Evolutionary conservation across 2,329 filamentous ascomycete genomes (phyloP), one percentile per base, ranked within the genome.

Genomic region (Trichoderma cornu-damae): DNA sequence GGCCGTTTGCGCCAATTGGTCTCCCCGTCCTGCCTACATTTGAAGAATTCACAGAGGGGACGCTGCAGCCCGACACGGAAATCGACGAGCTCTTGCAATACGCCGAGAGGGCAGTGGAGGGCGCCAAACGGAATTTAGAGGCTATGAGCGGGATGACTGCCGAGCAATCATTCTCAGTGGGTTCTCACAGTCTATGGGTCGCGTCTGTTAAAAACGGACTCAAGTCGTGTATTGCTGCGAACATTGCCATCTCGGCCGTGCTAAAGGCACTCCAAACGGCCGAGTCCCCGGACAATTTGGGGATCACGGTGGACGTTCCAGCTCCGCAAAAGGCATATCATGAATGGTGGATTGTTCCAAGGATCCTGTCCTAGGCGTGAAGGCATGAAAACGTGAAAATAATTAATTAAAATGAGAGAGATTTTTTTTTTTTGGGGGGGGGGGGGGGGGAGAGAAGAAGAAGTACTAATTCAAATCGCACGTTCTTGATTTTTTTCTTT

Each of bases 1-100:
- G 88, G 65, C 89, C 90, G 0, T 96, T 95, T 66, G 76, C 86
- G 1, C 69, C 75, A 6, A 80, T 96, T 57, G 79, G 81, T 8
- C 77, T 89, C 2, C 88, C 90, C 0, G 80, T 84, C 59, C 76
- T 89, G 11, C 84, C 88, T 0, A 73, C 81, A 0, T 87, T 82
- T 61, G 81, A 83, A 6, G 81, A 85, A 12, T 90, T 88, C 60
- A 64, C 69, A 7, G 62, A 64, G 4, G 74, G 76, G n/a, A 72
- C 73, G 5, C 63, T 61, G 18, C 76, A 79, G 63, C 65, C 72
- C 0, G 72, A 75, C 14, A 67, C 68, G 5, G 62, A 72, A 3
- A 71, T 73, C 1, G 47, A 62, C 0, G 71, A 75, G 1, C 68
- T 84, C 2, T 71, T 80, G 16, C 66, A 72, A 20, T 69, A 77